Conservation (phyloP, 441 rosid genomes). For the Gossypium schwendimanii region DNA sequence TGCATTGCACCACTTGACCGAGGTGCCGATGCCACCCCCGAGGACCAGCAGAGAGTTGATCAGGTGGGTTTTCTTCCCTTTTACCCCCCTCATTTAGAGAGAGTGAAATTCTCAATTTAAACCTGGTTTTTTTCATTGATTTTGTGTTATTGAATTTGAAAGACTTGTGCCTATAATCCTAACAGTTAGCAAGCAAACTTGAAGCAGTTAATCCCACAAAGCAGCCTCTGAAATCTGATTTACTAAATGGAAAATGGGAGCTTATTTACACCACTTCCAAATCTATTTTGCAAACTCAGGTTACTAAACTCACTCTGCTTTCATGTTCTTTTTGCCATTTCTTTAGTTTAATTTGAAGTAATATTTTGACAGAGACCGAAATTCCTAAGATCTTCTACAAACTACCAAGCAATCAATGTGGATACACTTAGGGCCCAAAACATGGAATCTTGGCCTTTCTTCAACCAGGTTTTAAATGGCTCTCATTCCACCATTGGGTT, state of each 20-base stretch:
- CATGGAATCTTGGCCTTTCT: slow-evolving; percentile 88
- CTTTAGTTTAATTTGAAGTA: neutral
- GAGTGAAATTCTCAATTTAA: no score
- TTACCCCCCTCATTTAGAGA: no score
- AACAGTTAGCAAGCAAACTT: slow-evolving; percentile 63
- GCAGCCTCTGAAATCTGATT: slow-evolving; percentile 72
- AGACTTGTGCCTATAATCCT: neutral
- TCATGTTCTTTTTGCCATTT: neutral
- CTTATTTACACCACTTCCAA: slow-evolving; percentile 83
- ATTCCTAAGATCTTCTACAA: slow-evolving; percentile 62
- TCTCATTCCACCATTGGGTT: neutral
- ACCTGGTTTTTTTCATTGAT: neutral
- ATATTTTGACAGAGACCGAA: slow-evolving; percentile 62
- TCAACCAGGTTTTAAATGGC: slow-evolving; percentile 51
- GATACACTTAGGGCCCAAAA: slow-evolving; percentile 78
- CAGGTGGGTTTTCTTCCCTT: slow-evolving; percentile 20
- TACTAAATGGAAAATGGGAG: slow-evolving; percentile 87
- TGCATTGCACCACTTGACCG: slow-evolving; percentile 71
- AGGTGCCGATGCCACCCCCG: slow-evolving; percentile 73
- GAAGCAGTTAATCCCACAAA: slow-evolving; percentile 71
- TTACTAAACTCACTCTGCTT: slow-evolving; percentile 9
- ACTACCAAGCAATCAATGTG: slow-evolving; percentile 80
- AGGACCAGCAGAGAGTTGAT: slow-evolving; percentile 62
- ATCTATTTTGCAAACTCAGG: slow-evolving; percentile 75
- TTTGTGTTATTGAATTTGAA: neutral